Base-by-base conservation (phyloP, 75 land plant genomes). In the Isoetes taiwanensis region DNA sequence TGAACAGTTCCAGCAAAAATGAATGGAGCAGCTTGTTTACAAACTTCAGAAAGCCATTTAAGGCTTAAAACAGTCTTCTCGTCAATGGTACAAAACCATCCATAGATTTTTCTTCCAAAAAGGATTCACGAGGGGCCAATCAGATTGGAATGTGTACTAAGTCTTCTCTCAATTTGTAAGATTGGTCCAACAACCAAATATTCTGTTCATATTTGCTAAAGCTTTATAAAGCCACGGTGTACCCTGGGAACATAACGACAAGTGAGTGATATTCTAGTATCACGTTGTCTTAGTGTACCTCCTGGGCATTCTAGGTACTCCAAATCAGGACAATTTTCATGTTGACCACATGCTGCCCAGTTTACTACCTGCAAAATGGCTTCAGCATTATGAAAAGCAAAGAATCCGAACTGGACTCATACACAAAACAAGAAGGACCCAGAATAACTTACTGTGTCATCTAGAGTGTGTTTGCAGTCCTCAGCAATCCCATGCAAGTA, bases 401-500 rank as follows among this genome's bases (percentile, higher is more conserved):
- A 27, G 19, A 8, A 25, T 61, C 31, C n/a, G 21, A 59, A 8
- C 14, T 26, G 12, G 9, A 16, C 32, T 24, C 11, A 6, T 20
- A 2, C 9, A 52, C 23, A 53, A 25, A 0, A 29, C 11, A 8
- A 3, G 55, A 0, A 12, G 1, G 1, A 6, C 17, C 43, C 14
- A 3, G 12, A 21, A 28, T 28, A 54, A 38, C 3, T 4, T 54
- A 46, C 56, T 32, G 23, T 24, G 30, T 67, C 55, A 50, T 77
- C 77, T 62, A 74, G 61, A 14, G 39, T 54, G 34, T 81, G 95
- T 46, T 83, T 59, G 0, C 42, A 58, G 27, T 61, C 58, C 42
- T 79, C 98, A 43, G 70, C 65, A 48, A 93, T 93, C 24, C 98
- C 98, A 65, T 93, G 98, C 72, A 93, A 68, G 68, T 84, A 93